Evolutionary conservation across 495 filamentous ascomycete species (phyloP), one percentile per base, ranked within the genome.

Genomic region (Tuber aestivum): DNA sequence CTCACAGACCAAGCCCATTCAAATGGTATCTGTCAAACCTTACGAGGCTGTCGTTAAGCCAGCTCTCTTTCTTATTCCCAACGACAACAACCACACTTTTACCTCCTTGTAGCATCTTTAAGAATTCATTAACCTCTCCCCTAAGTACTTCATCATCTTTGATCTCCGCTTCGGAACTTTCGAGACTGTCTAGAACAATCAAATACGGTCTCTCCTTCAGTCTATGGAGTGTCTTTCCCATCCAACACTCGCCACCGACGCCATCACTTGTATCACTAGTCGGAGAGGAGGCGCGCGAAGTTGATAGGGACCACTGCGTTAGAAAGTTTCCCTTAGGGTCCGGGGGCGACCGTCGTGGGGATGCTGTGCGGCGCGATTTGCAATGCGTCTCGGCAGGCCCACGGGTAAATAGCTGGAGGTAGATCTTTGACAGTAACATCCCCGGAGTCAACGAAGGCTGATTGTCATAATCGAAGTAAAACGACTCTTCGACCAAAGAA

Each of bases 401-500:
- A 16, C 35, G 38, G 2, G 76, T 56, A 65, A 78, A 79, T 37
- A 78, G 69, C 8, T 38, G 71, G 10, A 78, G 41, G 23, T 79
- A 78, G 10, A 79, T 41, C 32, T 78, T 41, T 4, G 69, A 76
- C n/a, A 50, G 70, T 35, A 79, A 74, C 72, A 78, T 78, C n/a
- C 78, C 77, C 9, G 72, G 69, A 41, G 70, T 78, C n/a, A 79
- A 76, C 14, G 71, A 50, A 3, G 77, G 76, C 6, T 69, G 73
- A 38, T 78, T 69, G 50, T 78, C 68, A 32, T 69, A 79, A 70
- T 78, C 75, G 72, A 78, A 79, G 42, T 77, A 79, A 56, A 78
- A 78, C 69, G 23, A 69, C 56, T 78, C 76, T 69, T 78, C 38
- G 7, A 79, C 72, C n/a, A 78, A 38, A 8, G 69, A 71, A n/a